These are phyloP conservation scores for Biscogniauxia mediterranea DNA, from an alignment of 2,329 filamentous ascomycete genomes.

Conservation along the genomic window DNA sequence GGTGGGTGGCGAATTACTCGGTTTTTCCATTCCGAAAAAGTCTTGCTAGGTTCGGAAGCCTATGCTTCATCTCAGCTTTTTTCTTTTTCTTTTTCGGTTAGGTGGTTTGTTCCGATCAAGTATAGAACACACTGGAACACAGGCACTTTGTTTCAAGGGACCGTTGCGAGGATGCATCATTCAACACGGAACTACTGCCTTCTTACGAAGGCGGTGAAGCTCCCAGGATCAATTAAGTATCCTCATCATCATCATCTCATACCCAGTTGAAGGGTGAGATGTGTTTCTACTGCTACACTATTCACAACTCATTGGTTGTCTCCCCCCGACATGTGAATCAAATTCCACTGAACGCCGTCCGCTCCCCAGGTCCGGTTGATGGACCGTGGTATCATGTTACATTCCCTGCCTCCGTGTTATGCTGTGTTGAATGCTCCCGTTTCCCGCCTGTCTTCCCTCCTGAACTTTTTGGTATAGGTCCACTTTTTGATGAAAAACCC, in stretches of 20 bases:
- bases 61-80: too few relatives aligned
- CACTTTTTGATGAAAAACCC: conserved; percentile 27
- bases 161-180: background rate
- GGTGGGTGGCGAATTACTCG: background rate
- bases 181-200: background rate
- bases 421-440: conserved; percentile 37
- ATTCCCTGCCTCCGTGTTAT: conserved; percentile 31
- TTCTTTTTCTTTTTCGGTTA: too few relatives aligned
- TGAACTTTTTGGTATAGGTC: conserved; percentile 35
- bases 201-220: background rate
- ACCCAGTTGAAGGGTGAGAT: conserved; percentile 32
- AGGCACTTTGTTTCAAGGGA: background rate
- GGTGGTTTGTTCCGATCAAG: background rate
- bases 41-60: too few relatives aligned
- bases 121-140: background rate
- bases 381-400: conserved; percentile 35
- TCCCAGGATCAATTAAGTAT: conserved; percentile 2
- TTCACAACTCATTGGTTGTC: conserved; percentile 24
- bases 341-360: conserved; percentile 34
- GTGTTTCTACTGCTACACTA: conserved; percentile 26
- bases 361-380: conserved; percentile 36
- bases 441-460: conserved; percentile 31
- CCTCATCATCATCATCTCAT: conserved; percentile 19
- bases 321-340: conserved; percentile 25
- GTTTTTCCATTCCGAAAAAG: background rate